Base-by-base conservation (phyloP, 2,329 filamentous ascomycete genomes). In the Penicillium corylophilum region DNA sequence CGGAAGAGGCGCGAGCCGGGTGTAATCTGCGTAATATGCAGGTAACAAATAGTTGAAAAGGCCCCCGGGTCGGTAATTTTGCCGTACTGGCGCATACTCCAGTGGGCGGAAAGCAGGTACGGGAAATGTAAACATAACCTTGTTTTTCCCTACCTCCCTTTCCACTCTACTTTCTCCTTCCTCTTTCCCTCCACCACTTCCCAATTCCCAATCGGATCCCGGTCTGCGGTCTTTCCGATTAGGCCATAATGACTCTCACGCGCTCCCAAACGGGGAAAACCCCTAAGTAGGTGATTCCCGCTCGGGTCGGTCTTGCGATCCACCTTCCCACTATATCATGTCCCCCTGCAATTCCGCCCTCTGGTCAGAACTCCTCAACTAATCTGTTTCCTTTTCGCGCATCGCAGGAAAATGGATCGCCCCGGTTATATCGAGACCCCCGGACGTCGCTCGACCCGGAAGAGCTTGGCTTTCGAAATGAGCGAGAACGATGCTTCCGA, bases 391-490 rank as follows among this genome's bases (percentile, higher is more conserved):
- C 33, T 52, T 43, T 48, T 40, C 38, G 45, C 13, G 28, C n/a
- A 28, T n/a, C 42, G 24, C 55, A 83, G 80, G 66, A 82, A 81
- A 69, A 71, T 76, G 46, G 73, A 77, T 46, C 74, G 77, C 50
- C 74, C 76, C 39, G 78, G 76, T 44, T 81, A 76, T 60, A 74
- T 82, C 43, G 75, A 81, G 57, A 82, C 79, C 13, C 79, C 79
- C 48, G 70, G 74, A 51, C 67, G 71, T 50, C 75, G 77, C 48
- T 64, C 68, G 38, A 75, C 70, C 48, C 73, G 77, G 51, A 76
- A 70, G 61, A 76, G 74, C 56, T 68, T 62, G n/a, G 64, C 64
- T 47, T 63, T 70, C 18, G 72, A 69, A 5, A 54, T 59, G 44
- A 67, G 61, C 35, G 58, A 64, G 50, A 63, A 68, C 51, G 66